These are phyloP conservation scores for Xerocomellus amylosporus DNA, from an alignment of 768 basidiomycete genomes.

Conservation along the genomic window DNA sequence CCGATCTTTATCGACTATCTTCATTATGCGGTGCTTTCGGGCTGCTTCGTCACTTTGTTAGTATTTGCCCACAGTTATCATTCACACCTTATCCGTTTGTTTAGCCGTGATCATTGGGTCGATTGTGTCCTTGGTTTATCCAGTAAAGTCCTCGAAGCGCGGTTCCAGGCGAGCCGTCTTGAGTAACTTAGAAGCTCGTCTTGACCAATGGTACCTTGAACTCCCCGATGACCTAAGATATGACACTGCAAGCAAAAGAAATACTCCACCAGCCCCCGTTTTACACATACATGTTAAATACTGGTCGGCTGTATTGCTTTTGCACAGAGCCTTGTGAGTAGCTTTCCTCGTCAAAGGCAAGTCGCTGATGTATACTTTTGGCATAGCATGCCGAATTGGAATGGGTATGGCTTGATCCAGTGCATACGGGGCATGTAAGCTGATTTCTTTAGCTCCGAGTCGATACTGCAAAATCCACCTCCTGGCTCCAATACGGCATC, in stretches of 20 bases:
- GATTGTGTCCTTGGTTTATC: slow-evolving; percentile 68
- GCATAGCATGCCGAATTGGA: slow-evolving; percentile 69
- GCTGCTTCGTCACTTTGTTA: slow-evolving; percentile 58
- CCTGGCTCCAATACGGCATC: slow-evolving; percentile 42
- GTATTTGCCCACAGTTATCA: slow-evolving; percentile 20
- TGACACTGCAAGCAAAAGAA: slow-evolving; percentile 52
- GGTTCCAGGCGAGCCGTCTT: slow-evolving; percentile 49
- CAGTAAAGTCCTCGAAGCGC: slow-evolving; percentile 51
- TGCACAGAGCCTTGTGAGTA: slow-evolving; percentile 79
- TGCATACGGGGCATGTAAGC: neutral
- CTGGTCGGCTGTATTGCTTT: slow-evolving; percentile 69
- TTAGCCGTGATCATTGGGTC: slow-evolving; percentile 65
- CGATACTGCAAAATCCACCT: slow-evolving; percentile 42
- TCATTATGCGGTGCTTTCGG: slow-evolving; percentile 53
- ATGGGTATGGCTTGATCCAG: slow-evolving; percentile 41
- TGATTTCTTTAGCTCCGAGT: slow-evolving; percentile 38
- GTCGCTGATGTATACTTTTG: slow-evolving; percentile 10
- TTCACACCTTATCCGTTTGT: neutral
- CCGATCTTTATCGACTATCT: slow-evolving; percentile 40
- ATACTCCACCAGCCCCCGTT: slow-evolving; percentile 60
- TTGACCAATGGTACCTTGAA: slow-evolving; percentile 73
- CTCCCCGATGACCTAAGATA: slow-evolving; percentile 64
- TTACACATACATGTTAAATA: slow-evolving; percentile 71
- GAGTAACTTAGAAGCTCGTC: slow-evolving; percentile 55
- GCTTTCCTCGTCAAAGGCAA: neutral